These are phyloP conservation scores for Pseudogymnoascus sp. DNA, from an alignment of 2,329 filamentous ascomycete genomes.

Conservation along the genomic window DNA sequence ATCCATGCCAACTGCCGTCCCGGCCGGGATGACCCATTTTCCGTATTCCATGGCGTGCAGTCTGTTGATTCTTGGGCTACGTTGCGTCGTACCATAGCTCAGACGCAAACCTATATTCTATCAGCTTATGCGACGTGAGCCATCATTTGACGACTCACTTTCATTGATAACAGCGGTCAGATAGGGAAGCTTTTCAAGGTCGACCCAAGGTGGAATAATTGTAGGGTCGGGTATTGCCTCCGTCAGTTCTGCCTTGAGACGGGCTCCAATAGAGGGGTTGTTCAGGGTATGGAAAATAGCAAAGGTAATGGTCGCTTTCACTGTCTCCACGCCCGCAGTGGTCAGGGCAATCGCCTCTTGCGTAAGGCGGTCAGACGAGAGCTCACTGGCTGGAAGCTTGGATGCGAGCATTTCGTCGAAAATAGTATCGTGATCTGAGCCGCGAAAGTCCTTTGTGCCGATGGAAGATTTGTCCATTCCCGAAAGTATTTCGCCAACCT, in stretches of 20 bases:
- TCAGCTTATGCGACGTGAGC: background rate
- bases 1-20: slow-evolving; percentile 17
- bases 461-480: background rate
- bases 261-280: background rate
- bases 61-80: slow-evolving; percentile 11
- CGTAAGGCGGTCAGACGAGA: background rate
- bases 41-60: slow-evolving; percentile 13
- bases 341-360: background rate
- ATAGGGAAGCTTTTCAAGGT: slow-evolving; percentile 36
- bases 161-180: slow-evolving; percentile 21
- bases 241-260: background rate
- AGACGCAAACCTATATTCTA: slow-evolving; percentile 12
- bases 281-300: background rate
- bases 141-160: slow-evolving; percentile 12
- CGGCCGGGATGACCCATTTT: slow-evolving; percentile 17
- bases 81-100: slow-evolving; percentile 13
- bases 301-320: background rate
- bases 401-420: background rate
- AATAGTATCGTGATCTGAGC: background rate
- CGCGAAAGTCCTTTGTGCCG: background rate
- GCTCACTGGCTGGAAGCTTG: background rate
- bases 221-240: background rate
- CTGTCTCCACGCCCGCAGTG: background rate
- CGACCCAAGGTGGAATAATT: background rate
- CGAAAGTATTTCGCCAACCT: background rate